Evolutionary conservation across 768 basidiomycete genomes (phyloP).

Genomic region (Cystofilobasidium capitatum): DNA sequence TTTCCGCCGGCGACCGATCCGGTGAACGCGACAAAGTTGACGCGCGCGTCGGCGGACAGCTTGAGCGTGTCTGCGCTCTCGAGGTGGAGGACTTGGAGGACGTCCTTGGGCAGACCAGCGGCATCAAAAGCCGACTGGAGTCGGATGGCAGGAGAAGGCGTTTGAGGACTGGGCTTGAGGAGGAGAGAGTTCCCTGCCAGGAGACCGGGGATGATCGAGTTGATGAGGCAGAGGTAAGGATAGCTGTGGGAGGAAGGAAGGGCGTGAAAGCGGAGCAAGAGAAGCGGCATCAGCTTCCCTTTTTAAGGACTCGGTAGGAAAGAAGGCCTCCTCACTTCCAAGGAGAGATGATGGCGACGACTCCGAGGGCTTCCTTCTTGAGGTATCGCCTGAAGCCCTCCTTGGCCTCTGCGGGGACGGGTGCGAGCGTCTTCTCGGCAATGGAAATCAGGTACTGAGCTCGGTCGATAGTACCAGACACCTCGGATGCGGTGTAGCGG

Average conservation of each 20-base stretch:
- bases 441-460: slow-evolving; percentile 77
- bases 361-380: slow-evolving; percentile 70
- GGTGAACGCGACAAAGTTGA: slow-evolving; percentile 84
- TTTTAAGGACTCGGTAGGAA: too few species aligned
- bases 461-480: slow-evolving; percentile 69
- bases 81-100: slow-evolving; percentile 45
- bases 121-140: slow-evolving; percentile 57
- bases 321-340: slow-evolving; percentile 58
- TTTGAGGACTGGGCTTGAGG: slow-evolving; percentile 94
- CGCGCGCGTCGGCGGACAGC: slow-evolving; percentile 54
- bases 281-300: too few species aligned
- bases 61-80: slow-evolving; percentile 46
- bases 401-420: slow-evolving; percentile 62
- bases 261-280: not conserved
- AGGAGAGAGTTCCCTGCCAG: slow-evolving; percentile 80
- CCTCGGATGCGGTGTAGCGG: slow-evolving; percentile 65
- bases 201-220: slow-evolving; percentile 83
- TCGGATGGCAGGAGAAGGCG: slow-evolving; percentile 76
- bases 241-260: slow-evolving; percentile 46
- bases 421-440: slow-evolving; percentile 61
- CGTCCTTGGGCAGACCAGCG: slow-evolving; percentile 67
- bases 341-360: slow-evolving; percentile 76
- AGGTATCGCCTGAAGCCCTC: slow-evolving; percentile 80
- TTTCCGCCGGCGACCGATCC: slow-evolving; percentile 73
- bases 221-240: slow-evolving; percentile 82